These are phyloP conservation scores for Dispira simplex DNA, from an alignment of 192 early-diverging fungal species.

Conservation along the genomic window DNA sequence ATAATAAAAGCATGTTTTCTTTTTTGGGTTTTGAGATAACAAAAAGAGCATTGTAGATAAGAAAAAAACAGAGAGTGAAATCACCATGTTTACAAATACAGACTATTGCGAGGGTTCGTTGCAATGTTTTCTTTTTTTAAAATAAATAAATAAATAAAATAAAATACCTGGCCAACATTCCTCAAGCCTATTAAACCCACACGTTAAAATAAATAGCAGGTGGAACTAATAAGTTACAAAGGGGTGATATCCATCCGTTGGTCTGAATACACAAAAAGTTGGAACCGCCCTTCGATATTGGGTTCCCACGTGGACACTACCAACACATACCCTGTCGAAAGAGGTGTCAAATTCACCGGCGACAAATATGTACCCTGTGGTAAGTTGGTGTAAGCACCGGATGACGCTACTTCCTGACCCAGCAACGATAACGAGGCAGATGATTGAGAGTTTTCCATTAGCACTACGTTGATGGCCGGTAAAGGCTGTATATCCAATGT, in stretches of 20 bases:
- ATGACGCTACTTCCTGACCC: slow-evolving; percentile 18
- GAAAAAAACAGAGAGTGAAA: too few relatives aligned
- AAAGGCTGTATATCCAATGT: slow-evolving; percentile 41
- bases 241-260: not conserved
- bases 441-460: slow-evolving; percentile 35
- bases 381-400: slow-evolving; percentile 27
- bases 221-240: not conserved
- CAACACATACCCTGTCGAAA: not conserved
- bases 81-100: too few relatives aligned
- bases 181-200: too few relatives aligned
- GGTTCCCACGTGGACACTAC: not conserved
- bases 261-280: not conserved
- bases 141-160: too few relatives aligned
- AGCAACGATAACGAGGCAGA: slow-evolving; percentile 10
- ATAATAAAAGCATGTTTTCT: too few relatives aligned
- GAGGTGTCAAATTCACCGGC: not conserved
- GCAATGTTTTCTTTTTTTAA: too few relatives aligned
- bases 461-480: slow-evolving; percentile 49
- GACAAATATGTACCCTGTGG: slow-evolving; percentile 22
- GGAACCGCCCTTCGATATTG: not conserved
- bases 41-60: too few relatives aligned
- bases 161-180: too few relatives aligned
- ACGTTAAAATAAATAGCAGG: too few relatives aligned
- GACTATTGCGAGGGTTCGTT: too few relatives aligned
- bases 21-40: too few relatives aligned